Base-by-base conservation (phyloP, 495 filamentous ascomycete genomes). In the Trichoderma virens region DNA sequence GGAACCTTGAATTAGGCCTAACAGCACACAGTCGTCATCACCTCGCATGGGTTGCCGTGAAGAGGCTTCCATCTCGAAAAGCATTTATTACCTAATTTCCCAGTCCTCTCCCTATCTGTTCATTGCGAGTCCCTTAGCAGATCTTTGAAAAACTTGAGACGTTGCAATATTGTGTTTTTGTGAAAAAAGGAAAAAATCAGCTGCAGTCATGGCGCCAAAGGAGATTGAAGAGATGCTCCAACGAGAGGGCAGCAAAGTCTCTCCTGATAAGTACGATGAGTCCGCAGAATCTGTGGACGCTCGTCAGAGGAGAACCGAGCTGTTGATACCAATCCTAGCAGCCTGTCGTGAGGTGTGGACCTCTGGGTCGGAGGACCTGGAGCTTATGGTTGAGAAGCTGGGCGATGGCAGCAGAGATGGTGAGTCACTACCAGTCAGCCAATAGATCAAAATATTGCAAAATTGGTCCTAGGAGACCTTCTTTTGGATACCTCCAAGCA, bases 401-500 rank as follows among this genome's bases (percentile, higher is more conserved):
- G 89, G 84, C 2, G 84, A 90, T 72, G 83, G 76, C 14, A 88
- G 88, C 70, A 83, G 88, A 73, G 81, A 88, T 68, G 75, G 88
- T 90, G 69, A 81, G 85, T 76, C 39, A 47, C n/a, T 62, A 7
- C 6, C n/a, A 14, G 25, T 25, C n/a, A 28, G 25, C 25, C 16
- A 27, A 60, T 6, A 7, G n/a, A 35, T 16, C 14, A 30, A 0
- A 1, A 43, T 32, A 6, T 41, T 27, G 28, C 30, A 2, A 34
- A 28, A 3, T 13, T 18, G 27, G 13, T 25, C 25, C 38, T 7
- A 3, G 11, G 2, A 13, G 41, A 72, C 67, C 65, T 5, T 35
- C 8, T 69, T 32, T 51, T 31, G 47, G 51, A 30, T 65, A 27
- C 23, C 32, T 41, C 51, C 27, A 7, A 4, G 31, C 61, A 9